phyloP scores from a whole-genome alignment of 768 basidiomycete species.

The Leccinum truebloodii region DNA sequence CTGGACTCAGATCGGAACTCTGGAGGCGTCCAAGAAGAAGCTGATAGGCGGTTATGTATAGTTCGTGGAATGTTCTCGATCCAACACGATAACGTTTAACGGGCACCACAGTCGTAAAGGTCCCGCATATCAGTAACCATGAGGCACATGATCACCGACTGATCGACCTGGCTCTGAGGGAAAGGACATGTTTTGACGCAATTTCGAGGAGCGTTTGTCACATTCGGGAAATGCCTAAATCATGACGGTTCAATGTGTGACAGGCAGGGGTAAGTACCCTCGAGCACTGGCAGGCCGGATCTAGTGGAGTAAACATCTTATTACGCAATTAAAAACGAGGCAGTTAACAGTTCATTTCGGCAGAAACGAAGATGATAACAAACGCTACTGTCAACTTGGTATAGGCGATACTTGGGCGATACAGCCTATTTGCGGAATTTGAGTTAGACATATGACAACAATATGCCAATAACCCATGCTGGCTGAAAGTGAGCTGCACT shows the following conservation, averaged over 20 bases:
- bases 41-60: neutral
- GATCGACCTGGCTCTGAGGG: neutral
- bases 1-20: neutral
- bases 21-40: neutral
- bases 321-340: constrained; percentile 24
- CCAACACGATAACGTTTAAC: neutral
- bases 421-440: neutral
- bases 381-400: neutral
- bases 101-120: neutral
- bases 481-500: too few species aligned
- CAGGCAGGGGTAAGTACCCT: neutral
- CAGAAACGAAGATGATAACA: constrained; percentile 5
- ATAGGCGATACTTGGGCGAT: neutral
- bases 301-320: neutral
- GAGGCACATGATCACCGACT: neutral
- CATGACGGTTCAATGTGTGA: neutral
- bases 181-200: neutral
- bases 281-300: neutral
- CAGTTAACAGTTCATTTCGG: constrained; percentile 20
- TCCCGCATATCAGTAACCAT: neutral
- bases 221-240: neutral
- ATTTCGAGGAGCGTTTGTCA: neutral
- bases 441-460: neutral
- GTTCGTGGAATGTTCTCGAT: neutral
- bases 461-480: too few species aligned